Evolutionary conservation across 2,329 filamentous ascomycete genomes (phyloP).

Genomic region (Diaporthe citriasiana): DNA sequence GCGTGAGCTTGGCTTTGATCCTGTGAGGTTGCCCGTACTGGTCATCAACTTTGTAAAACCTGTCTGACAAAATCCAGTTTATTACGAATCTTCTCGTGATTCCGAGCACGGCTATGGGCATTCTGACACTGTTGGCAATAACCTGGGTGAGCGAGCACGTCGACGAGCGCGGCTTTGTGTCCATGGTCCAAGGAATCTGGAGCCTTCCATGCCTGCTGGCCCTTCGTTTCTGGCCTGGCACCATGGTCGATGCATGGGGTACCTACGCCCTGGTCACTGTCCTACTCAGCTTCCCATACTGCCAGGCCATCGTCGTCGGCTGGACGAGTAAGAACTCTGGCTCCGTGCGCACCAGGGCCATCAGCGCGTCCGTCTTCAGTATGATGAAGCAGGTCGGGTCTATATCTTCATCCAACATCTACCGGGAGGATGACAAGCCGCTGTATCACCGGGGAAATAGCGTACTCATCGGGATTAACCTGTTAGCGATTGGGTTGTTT

Average conservation of each 20-base stretch:
- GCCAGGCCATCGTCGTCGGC: constrained; percentile 71
- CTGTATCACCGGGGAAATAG: constrained; percentile 68
- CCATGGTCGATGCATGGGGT: constrained; percentile 61
- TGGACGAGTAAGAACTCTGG: constrained; percentile 72
- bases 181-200: constrained; percentile 65
- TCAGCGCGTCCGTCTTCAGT: constrained; percentile 72
- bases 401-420: constrained; percentile 57
- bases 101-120: constrained; percentile 63
- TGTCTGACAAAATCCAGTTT: constrained; percentile 51
- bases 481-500: constrained; percentile 65
- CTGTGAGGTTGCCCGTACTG: constrained; percentile 40
- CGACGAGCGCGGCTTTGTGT: constrained; percentile 62
- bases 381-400: constrained; percentile 46
- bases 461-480: constrained; percentile 64
- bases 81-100: constrained; percentile 70
- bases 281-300: constrained; percentile 68
- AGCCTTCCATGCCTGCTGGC: constrained; percentile 67
- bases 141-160: constrained; percentile 65
- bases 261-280: constrained; percentile 65
- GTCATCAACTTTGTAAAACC: too few species aligned
- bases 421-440: constrained; percentile 67
- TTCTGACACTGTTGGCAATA: constrained; percentile 63
- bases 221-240: constrained; percentile 61
- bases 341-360: constrained; percentile 71
- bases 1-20: constrained; percentile 63